Conservation (phyloP, 2,329 filamentous ascomycete genomes). For the Phialophora chinensis region DNA sequence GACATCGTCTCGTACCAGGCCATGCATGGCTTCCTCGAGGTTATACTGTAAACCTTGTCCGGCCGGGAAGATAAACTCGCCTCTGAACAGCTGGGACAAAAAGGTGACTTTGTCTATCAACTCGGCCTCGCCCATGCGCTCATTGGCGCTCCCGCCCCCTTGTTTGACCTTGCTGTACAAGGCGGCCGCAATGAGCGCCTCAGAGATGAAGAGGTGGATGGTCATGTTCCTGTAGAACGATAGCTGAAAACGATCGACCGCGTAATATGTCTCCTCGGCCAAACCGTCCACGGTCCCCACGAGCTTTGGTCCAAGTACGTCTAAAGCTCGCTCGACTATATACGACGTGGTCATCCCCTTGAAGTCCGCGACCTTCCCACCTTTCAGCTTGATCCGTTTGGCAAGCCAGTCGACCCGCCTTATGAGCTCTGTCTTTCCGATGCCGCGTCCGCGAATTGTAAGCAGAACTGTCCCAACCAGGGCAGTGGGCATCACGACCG, state of each 20-base stretch:
- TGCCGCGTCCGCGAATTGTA: conserved; percentile 87
- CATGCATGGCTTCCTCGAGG: conserved; percentile 76
- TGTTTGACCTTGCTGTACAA: conserved; percentile 91
- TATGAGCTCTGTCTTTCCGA: conserved; percentile 83
- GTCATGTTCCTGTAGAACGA: conserved; percentile 99
- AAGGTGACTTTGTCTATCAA: conserved; percentile 83
- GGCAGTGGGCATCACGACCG: conserved; percentile 97
- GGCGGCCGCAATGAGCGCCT: conserved; percentile 85
- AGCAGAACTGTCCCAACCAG: conserved; percentile 92
- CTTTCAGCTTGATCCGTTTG: conserved; percentile 79
- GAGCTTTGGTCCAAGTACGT: conserved; percentile 87
- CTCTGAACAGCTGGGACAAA: conserved; percentile 86
- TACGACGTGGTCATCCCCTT: conserved; percentile 77
- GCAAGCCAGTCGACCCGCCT: conserved; percentile 90
- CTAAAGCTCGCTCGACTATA: conserved; percentile 86
- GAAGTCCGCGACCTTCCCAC: conserved; percentile 92
- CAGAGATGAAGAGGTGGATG: conserved; percentile 94
- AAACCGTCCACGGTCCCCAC: conserved; percentile 80
- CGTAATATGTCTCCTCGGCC: conserved; percentile 90
- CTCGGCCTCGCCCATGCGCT: conserved; percentile 76
- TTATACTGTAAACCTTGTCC: conserved; percentile 78
- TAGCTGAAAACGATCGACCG: conserved; percentile 93
- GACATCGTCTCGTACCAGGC: conserved; percentile 78
- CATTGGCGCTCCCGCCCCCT: conserved; percentile 81
- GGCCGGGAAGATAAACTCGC: conserved; percentile 94